These are phyloP conservation scores for Aphanomyces euteiches DNA, from an alignment of 352 stramenopile genomes.

Conservation along the genomic window DNA sequence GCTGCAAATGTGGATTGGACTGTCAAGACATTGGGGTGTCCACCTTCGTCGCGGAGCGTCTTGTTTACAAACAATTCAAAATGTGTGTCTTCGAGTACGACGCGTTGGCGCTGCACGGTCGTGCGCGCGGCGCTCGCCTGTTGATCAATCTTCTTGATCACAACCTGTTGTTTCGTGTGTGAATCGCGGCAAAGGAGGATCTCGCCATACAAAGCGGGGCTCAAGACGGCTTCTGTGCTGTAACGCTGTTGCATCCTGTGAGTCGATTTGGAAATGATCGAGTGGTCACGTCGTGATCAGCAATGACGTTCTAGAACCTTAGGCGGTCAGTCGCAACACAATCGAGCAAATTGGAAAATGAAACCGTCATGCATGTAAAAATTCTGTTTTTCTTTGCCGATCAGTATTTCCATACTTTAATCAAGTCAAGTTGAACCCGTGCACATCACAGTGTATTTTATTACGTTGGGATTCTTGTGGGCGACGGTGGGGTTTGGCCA, in stretches of 20 bases:
- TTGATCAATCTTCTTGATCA: slow-evolving; percentile 79
- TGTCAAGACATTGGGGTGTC: slow-evolving; percentile 64
- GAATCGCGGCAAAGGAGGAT: slow-evolving; percentile 62
- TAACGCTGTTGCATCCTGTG: not conserved
- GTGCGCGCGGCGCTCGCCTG: slow-evolving; percentile 45
- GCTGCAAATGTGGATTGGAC: slow-evolving; percentile 65
- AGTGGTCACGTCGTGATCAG: too few species aligned
- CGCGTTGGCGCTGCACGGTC: slow-evolving; percentile 45
- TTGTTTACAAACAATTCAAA: slow-evolving; percentile 69
- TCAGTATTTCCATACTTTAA: too few species aligned
- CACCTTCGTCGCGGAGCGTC: slow-evolving; percentile 50
- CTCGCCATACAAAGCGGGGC: slow-evolving; percentile 63
- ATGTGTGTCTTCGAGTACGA: slow-evolving; percentile 66
- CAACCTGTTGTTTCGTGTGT: slow-evolving; percentile 50
- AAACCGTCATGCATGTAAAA: slow-evolving; percentile 1
- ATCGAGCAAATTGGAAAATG: not conserved
- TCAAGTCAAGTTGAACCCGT: too few species aligned
- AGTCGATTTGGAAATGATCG: slow-evolving; percentile 5
- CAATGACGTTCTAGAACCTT: slow-evolving; percentile 10
- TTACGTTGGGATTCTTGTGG: too few species aligned
- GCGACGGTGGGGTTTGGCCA: too few species aligned
- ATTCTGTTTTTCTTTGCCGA: not conserved
- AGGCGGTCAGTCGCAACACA: not conserved
- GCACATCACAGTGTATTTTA: too few species aligned
- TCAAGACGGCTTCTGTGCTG: slow-evolving; percentile 34